A percentile compares a stretch with the other conserved stretches of the same genome.
These are phyloP conservation scores for Paramecium sexaurelia DNA, from an alignment of 73 alveolate species.

Conservation along the genomic window DNA sequence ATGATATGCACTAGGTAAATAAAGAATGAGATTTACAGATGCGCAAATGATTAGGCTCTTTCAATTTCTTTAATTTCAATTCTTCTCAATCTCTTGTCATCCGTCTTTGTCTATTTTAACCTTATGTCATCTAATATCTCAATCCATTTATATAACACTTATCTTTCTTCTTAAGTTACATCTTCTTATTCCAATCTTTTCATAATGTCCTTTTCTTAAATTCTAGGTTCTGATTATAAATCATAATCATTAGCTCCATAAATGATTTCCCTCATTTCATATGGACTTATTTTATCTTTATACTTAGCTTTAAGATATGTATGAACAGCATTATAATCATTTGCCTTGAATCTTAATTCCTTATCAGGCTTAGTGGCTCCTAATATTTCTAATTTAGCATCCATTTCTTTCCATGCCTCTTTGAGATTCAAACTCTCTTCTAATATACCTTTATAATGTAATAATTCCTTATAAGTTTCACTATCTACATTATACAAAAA, in stretches of 20 bases:
- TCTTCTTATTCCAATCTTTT: slow-evolving; percentile 17
- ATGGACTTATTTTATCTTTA: slow-evolving; percentile 45
- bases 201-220: slow-evolving; percentile 6
- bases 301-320: slow-evolving; percentile 31
- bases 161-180: slow-evolving; percentile 27
- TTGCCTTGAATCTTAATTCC: slow-evolving; percentile 36
- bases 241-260: slow-evolving; percentile 62
- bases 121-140: slow-evolving; percentile 35
- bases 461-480: slow-evolving; percentile 22
- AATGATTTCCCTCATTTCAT: slow-evolving; percentile 56
- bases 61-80: slow-evolving; percentile 51
- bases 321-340: slow-evolving; percentile 33
- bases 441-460: slow-evolving; percentile 28
- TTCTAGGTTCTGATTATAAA: background rate
- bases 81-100: slow-evolving; percentile 51
- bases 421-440: slow-evolving; percentile 47
- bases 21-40: background rate
- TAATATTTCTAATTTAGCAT: slow-evolving; percentile 25
- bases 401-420: slow-evolving; percentile 52
- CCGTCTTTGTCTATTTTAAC: slow-evolving; percentile 13
- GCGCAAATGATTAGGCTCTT: slow-evolving; percentile 46
- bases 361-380: slow-evolving; percentile 56
- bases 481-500: slow-evolving; percentile 38
- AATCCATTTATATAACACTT: slow-evolving; percentile 29
- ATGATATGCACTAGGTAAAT: slow-evolving; percentile 41